Evolutionary conservation across 148 eudicot genomes (phyloP).

Genomic region (Nyssa sinensis): DNA sequence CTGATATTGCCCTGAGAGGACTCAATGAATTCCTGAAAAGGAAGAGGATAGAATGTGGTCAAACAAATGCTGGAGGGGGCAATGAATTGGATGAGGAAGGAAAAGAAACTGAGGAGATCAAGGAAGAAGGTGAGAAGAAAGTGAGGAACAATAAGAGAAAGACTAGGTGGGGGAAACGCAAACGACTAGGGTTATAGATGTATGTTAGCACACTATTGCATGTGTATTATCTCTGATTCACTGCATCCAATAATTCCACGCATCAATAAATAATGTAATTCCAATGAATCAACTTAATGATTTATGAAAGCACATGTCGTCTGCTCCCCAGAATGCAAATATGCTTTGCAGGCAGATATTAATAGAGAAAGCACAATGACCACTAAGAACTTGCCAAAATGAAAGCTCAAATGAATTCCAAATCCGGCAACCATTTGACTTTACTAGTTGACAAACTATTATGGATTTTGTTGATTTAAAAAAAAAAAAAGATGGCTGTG

Average conservation of each 20-base stretch:
- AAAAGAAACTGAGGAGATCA: not conserved
- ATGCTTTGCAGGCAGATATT: too few species aligned
- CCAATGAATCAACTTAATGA: not conserved
- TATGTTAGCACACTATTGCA: not conserved
- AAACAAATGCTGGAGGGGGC: not conserved
- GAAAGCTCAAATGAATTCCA: not conserved
- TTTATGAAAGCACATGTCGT: too few species aligned
- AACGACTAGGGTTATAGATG: not conserved
- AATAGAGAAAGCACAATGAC: too few species aligned
- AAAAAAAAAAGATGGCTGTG: not conserved
- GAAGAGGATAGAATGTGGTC: not conserved
- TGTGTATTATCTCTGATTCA: not conserved
- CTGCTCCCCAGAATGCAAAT: too few species aligned
- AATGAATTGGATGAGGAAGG: not conserved
- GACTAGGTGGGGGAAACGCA: not conserved
- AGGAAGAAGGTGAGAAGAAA: not conserved
- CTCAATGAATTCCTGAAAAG: not conserved
- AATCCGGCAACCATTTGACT: not conserved
- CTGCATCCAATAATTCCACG: not conserved
- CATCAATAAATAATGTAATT: not conserved
- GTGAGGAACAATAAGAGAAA: constrained; percentile 3
- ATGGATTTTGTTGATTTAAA: not conserved
- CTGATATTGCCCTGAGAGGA: constrained; percentile 7
- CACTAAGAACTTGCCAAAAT: not conserved
- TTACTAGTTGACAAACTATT: not conserved